These are phyloP conservation scores for Saturnispora dispora DNA, from an alignment of 805 yeast species.

Conservation along the genomic window DNA sequence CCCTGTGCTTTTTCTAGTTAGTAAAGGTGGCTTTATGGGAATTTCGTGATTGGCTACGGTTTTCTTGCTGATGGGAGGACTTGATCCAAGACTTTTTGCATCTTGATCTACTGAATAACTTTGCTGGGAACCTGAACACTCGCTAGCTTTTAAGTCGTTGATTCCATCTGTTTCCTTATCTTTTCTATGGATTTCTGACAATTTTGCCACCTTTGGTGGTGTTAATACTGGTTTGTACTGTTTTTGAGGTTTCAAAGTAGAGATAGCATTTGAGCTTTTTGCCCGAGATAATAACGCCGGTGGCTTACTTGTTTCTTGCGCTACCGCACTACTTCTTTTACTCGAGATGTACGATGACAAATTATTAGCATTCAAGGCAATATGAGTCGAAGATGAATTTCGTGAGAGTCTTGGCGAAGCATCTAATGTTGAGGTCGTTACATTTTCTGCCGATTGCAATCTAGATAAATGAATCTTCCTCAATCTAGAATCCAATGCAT, in stretches of 20 bases:
- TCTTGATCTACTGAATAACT: not conserved
- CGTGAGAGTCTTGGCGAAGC: slow-evolving; percentile 4
- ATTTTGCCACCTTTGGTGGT: slow-evolving; percentile 3
- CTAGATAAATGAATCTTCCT: slow-evolving; percentile 15
- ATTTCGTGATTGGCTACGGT: not conserved
- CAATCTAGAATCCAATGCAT: slow-evolving; percentile 25
- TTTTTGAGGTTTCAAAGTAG: not conserved
- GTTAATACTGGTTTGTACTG: slow-evolving; percentile 3
- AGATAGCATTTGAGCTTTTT: slow-evolving; percentile 6
- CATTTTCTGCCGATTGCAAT: not conserved
- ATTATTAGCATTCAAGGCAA: not conserved
- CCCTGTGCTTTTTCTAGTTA: slow-evolving; percentile 5
- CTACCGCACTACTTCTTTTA: not conserved
- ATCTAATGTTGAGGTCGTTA: slow-evolving; percentile 2
- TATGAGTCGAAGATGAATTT: slow-evolving; percentile 3
- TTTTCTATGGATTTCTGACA: not conserved
- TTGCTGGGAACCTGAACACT: not conserved
- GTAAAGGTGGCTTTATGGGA: not conserved
- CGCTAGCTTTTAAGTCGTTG: not conserved
- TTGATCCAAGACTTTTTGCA: not conserved
- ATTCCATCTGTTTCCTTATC: not conserved
- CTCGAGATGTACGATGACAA: not conserved
- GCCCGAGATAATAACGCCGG: slow-evolving; percentile 11
- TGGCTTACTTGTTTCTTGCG: not conserved
- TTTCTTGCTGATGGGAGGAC: not conserved